These are phyloP conservation scores for Eucalyptus brandiana DNA, from an alignment of 345 rosid genomes.

Conservation along the genomic window DNA sequence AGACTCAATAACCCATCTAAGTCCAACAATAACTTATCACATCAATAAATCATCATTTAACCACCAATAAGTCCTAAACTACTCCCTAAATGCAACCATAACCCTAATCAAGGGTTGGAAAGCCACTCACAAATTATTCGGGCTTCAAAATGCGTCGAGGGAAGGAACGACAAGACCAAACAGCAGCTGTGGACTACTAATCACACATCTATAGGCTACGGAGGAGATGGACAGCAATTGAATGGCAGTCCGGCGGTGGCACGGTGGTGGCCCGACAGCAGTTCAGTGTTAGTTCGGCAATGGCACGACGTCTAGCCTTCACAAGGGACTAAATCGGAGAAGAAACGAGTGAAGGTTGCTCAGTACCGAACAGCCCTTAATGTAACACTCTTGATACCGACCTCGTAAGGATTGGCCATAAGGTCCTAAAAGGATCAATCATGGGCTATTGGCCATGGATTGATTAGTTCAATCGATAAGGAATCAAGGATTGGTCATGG, in stretches of 20 bases:
- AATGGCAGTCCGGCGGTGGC: rapidly evolving
- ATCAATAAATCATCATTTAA: too few relatives aligned
- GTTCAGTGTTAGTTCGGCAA: rapidly evolving
- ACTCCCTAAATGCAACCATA: too few relatives aligned
- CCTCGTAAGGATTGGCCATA: too few relatives aligned
- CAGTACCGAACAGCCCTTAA: rapidly evolving
- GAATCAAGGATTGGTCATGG: too few relatives aligned
- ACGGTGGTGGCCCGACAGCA: rapidly evolving
- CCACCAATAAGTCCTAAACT: too few relatives aligned
- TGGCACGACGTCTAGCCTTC: rapidly evolving
- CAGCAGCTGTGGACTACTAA: rapidly evolving
- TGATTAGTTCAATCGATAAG: rapidly evolving
- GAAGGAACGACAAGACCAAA: too few relatives aligned
- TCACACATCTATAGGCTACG: rapidly evolving
- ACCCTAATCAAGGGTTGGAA: rapidly evolving
- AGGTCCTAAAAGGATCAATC: too few relatives aligned
- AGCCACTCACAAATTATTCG: too few relatives aligned
- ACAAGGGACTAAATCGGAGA: rapidly evolving
- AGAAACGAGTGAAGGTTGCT: rapidly evolving
- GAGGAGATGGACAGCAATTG: rapidly evolving
- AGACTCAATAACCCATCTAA: too few relatives aligned
- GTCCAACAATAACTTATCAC: too few relatives aligned
- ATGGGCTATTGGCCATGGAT: too few relatives aligned
- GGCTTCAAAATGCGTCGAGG: rapidly evolving
- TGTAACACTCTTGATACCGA: too few relatives aligned